These are phyloP conservation scores for Vigna trinervia DNA, from an alignment of 306 rosid genomes.

Conservation along the genomic window DNA sequence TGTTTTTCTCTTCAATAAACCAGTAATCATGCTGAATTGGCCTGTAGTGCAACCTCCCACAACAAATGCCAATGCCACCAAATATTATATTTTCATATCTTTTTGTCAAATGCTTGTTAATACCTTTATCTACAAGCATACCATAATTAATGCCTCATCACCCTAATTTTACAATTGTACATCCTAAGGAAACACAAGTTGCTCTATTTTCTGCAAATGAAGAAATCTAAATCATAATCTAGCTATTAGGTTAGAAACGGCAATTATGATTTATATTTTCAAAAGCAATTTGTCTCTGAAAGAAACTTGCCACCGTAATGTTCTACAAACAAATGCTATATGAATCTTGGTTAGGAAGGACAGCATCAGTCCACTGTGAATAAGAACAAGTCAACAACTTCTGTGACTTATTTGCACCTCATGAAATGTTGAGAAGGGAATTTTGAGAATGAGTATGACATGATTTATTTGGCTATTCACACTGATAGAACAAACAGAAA, in stretches of 20 bases:
- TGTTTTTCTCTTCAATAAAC: constrained; percentile 7
- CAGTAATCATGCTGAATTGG: not conserved
- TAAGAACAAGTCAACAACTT: not conserved
- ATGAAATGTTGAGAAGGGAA: not conserved
- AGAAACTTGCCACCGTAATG: not conserved
- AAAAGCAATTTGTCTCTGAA: not conserved
- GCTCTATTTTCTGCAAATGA: constrained; percentile 14
- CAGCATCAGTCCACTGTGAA: constrained; percentile 14
- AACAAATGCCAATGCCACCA: no score
- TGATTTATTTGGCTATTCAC: constrained; percentile 17
- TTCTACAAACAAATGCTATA: constrained; percentile 9
- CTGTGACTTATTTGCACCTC: not conserved
- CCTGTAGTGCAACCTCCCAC: not conserved
- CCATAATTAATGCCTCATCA: not conserved
- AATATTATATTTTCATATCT: not conserved
- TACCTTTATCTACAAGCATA: not conserved
- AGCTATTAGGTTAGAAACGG: not conserved
- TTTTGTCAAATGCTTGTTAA: not conserved
- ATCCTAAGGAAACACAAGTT: constrained; percentile 17
- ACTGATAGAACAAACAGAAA: not conserved
- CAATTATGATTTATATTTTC: constrained; percentile 1
- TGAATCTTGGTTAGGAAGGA: constrained; percentile 8
- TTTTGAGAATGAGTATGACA: not conserved
- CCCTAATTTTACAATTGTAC: constrained; percentile 13
- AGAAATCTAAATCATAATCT: constrained; percentile 17